Conservation (phyloP, 2,329 filamentous ascomycete species). For the Sarocladium kiliense region DNA sequence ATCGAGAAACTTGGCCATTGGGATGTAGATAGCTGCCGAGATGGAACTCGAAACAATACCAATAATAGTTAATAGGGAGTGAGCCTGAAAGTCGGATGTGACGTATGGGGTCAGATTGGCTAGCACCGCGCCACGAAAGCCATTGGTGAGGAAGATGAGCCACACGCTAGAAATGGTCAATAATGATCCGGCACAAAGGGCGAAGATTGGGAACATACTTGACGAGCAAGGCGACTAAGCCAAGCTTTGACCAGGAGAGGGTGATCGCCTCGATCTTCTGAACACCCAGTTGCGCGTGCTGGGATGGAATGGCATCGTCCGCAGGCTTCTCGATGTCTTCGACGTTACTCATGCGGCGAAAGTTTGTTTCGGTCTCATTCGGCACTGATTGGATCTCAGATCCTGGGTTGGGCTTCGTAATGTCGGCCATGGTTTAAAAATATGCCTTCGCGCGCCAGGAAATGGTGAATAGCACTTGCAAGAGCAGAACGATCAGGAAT, state of each 20-base stretch:
- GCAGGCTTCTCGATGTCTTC: constrained; percentile 10
- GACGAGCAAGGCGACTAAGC: constrained; percentile 25
- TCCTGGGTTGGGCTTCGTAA: background rate
- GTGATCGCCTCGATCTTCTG: constrained; percentile 36
- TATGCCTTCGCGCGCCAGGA: no score
- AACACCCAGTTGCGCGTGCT: constrained; percentile 30
- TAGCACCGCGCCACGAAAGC: constrained; percentile 38
- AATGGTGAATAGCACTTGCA: no score
- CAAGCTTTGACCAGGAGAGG: constrained; percentile 32
- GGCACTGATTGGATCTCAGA: background rate
- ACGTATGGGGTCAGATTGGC: constrained; percentile 38
- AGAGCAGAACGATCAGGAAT: no score
- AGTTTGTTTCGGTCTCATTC: background rate
- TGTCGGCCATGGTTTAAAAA: background rate
- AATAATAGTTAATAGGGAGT: constrained; percentile 49
- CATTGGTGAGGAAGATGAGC: constrained; percentile 46
- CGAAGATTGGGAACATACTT: constrained; percentile 19
- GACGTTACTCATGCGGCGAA: constrained; percentile 10
- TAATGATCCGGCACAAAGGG: background rate
- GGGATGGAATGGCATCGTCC: constrained; percentile 13
- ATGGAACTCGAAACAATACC: constrained; percentile 49
- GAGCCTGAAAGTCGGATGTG: constrained; percentile 44
- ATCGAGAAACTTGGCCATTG: constrained; percentile 57
- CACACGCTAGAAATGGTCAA: constrained; percentile 31
- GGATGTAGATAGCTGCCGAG: constrained; percentile 55